Conservation (phyloP, 192 early-diverging fungal species). For the Coemansia sp. region DNA sequence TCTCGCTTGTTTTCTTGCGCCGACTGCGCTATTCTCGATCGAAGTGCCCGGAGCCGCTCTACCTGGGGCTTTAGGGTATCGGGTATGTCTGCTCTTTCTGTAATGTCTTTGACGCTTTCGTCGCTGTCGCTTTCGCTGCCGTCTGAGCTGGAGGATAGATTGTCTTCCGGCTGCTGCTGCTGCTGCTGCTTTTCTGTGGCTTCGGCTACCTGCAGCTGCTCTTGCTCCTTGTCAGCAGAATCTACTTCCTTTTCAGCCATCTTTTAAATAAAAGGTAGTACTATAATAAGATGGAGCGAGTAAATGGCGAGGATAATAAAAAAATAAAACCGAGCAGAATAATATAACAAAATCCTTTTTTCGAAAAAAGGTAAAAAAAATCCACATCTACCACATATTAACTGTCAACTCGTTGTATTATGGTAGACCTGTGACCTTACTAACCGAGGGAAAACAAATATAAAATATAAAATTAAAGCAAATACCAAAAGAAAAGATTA, state of each 20-base stretch:
- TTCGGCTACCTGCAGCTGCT: neutral
- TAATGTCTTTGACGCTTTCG: constrained; percentile 23
- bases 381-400: too few species aligned
- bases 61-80: constrained; percentile 26
- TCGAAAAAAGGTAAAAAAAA: too few species aligned
- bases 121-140: neutral
- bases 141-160: constrained; percentile 1
- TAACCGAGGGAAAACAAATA: too few species aligned
- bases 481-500: neutral
- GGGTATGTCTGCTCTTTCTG: constrained; percentile 37
- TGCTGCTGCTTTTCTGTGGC: neutral
- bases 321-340: too few species aligned
- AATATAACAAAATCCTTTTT: too few species aligned
- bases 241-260: neutral
- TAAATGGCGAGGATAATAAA: neutral
- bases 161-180: neutral
- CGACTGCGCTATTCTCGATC: constrained; percentile 23
- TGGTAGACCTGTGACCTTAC: too few species aligned
- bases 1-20: constrained; percentile 69
- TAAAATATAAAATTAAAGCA: constrained; percentile 2
- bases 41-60: constrained; percentile 23
- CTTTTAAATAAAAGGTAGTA: neutral
- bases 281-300: neutral
- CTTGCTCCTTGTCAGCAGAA: neutral
- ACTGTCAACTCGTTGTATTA: too few species aligned